Evolutionary conservation across 2,329 filamentous ascomycete species (phyloP).

Genomic region (Fusarium sp.): DNA sequence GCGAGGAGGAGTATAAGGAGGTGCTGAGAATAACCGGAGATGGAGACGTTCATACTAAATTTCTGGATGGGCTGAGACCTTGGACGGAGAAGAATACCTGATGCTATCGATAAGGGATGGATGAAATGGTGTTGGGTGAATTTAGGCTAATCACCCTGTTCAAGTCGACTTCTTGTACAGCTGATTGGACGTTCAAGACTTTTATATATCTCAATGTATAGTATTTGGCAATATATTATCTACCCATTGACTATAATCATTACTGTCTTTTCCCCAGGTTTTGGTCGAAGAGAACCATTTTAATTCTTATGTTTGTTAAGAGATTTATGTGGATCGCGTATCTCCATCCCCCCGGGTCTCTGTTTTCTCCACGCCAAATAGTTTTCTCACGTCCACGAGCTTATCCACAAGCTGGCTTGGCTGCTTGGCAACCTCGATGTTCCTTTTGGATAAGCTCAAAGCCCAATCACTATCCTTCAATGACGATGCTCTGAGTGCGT

Average conservation of each 20-base stretch:
- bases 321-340: not conserved
- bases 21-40: slow-evolving; percentile 22
- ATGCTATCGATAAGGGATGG: not conserved
- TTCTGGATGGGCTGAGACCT: slow-evolving; percentile 7
- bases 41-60: not conserved
- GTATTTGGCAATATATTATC: not conserved
- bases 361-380: slow-evolving; percentile 4
- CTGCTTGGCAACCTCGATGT: not conserved
- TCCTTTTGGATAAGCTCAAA: not conserved
- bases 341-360: not conserved
- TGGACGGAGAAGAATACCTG: slow-evolving; percentile 25
- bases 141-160: not conserved
- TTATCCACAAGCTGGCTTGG: not conserved
- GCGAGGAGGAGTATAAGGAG: slow-evolving; percentile 18
- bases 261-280: not conserved
- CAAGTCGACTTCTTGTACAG: rapidly evolving
- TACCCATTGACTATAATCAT: not conserved
- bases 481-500: not conserved
- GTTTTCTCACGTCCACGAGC: not conserved
- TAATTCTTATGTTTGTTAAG: not conserved
- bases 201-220: rapidly evolving
- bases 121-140: not conserved
- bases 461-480: not conserved
- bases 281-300: rapidly evolving
- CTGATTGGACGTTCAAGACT: not conserved